Percentiles rank a stretch among this genome's conserved stretches.
Evolutionary conservation across 352 stramenopile species (phyloP).

Genomic region (Globisporangium acanthophoron): DNA sequence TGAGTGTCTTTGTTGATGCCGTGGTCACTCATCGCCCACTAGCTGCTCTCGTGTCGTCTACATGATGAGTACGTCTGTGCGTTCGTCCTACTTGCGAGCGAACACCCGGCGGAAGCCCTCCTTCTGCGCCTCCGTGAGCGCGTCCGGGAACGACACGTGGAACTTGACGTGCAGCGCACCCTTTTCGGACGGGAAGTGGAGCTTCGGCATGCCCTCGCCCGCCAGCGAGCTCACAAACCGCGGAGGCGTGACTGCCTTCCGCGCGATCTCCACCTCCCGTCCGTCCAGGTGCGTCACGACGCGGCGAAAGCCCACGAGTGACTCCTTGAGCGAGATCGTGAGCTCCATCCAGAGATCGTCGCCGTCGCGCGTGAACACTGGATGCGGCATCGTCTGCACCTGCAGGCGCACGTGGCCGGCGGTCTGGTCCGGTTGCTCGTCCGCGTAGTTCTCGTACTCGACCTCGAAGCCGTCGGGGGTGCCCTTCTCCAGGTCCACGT

Average conservation of each 20-base stretch:
- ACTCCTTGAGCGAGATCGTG: constrained; percentile 93
- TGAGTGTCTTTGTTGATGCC: no score
- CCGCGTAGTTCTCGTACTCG: constrained; percentile 90
- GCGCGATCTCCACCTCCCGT: constrained; percentile 82
- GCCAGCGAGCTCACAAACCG: constrained; percentile 87
- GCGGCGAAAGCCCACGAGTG: constrained; percentile 92
- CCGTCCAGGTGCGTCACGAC: constrained; percentile 93
- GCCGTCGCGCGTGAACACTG: constrained; percentile 89
- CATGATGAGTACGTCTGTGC: no score
- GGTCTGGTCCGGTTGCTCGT: constrained; percentile 87
- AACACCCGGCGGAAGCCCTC: constrained; percentile 51
- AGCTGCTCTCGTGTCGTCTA: background rate
- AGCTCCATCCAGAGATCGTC: constrained; percentile 95
- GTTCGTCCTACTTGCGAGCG: constrained; percentile 24
- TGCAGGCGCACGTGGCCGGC: constrained; percentile 92
- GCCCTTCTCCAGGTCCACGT: constrained; percentile 94
- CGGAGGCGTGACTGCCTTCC: constrained; percentile 88
- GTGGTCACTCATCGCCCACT: background rate
- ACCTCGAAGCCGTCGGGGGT: constrained; percentile 92
- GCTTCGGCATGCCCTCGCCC: constrained; percentile 95
- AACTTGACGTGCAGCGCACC: constrained; percentile 94
- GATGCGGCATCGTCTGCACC: constrained; percentile 81
- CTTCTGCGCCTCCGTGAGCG: constrained; percentile 83
- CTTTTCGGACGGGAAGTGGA: constrained; percentile 81
- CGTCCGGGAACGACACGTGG: constrained; percentile 92